These are phyloP conservation scores for Mycogone perniciosa DNA, from an alignment of 2,329 filamentous ascomycete genomes.

Conservation along the genomic window DNA sequence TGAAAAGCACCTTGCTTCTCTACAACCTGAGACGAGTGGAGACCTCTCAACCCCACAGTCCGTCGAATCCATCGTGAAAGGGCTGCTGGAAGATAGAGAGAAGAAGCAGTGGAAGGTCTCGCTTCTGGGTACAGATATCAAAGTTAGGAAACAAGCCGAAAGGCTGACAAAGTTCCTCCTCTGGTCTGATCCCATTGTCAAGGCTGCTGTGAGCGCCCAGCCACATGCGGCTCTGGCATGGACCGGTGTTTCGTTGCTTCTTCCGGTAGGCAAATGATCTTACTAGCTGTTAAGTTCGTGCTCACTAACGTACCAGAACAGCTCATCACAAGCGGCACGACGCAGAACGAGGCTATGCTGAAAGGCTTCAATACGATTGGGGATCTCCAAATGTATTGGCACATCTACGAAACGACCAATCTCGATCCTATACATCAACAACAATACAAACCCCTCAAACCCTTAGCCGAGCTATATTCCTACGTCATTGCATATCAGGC, in stretches of 20 bases:
- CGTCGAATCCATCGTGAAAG: constrained; percentile 1
- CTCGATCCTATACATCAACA: background rate
- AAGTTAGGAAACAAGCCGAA: constrained; percentile 17
- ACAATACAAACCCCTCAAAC: background rate
- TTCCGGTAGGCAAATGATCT: constrained; percentile 15
- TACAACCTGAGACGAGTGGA: background rate
- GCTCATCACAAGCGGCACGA: constrained; percentile 14
- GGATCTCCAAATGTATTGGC: constrained; percentile 16
- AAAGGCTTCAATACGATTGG: constrained; percentile 17
- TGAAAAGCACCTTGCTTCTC: background rate
- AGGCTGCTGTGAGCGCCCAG: constrained; percentile 16
- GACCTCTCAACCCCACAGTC: background rate
- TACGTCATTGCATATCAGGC: constrained; percentile 8
- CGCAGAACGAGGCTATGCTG: constrained; percentile 17
- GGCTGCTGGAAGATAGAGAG: constrained; percentile 11
- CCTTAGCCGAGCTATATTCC: constrained; percentile 2
- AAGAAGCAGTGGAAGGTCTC: constrained; percentile 18
- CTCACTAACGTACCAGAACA: background rate
- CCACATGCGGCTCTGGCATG: constrained; percentile 21
- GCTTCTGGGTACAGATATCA: constrained; percentile 16
- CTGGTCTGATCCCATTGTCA: constrained; percentile 19
- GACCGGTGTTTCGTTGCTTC: constrained; percentile 20
- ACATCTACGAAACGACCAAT: constrained; percentile 14
- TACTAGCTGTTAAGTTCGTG: background rate
- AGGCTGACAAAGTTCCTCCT: constrained; percentile 18